Percentiles rank a stretch among this genome's conserved stretches.
phyloP scores from a whole-genome alignment of 495 filamentous ascomycete genomes.

The Hyphodiscus hymeniophilus region DNA sequence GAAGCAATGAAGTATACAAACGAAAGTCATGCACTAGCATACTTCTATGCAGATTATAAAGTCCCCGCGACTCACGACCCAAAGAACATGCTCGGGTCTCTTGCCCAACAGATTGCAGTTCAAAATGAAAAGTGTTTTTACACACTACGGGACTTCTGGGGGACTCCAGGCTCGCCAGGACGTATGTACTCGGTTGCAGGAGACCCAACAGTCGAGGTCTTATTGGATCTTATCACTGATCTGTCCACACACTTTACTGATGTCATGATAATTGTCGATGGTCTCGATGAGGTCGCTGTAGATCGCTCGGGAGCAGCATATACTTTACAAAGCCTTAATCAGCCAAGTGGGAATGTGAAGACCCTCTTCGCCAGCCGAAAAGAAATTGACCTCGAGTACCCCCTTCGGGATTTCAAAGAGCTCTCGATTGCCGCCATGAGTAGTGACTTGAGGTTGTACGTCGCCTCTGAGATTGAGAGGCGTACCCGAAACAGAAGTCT shows the following conservation, averaged over 20 bases:
- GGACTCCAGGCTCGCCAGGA: background rate
- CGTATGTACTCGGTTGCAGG: background rate
- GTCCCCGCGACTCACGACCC: constrained; percentile 20
- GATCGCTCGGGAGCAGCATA: constrained; percentile 11
- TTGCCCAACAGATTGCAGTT: constrained; percentile 26
- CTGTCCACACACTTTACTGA: constrained; percentile 19
- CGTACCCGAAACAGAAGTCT: constrained; percentile 20
- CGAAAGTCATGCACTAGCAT: constrained; percentile 23
- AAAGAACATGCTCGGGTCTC: constrained; percentile 25
- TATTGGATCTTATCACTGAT: constrained; percentile 16
- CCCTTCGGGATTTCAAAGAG: constrained; percentile 19
- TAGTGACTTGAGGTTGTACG: constrained; percentile 26
- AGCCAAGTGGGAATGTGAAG: constrained; percentile 13
- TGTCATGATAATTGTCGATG: constrained; percentile 26
- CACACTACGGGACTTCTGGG: background rate
- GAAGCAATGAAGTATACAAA: background rate
- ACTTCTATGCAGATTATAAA: constrained; percentile 36
- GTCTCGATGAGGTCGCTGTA: constrained; percentile 25
- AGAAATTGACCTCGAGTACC: constrained; percentile 18
- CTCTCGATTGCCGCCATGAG: constrained; percentile 26
- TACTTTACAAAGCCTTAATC: constrained; percentile 10
- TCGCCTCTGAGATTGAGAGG: constrained; percentile 27
- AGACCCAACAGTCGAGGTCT: background rate
- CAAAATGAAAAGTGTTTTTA: constrained; percentile 28
- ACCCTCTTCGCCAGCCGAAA: constrained; percentile 23